Conservation (phyloP, 306 rosid species). For the Vigna trinervia region DNA sequence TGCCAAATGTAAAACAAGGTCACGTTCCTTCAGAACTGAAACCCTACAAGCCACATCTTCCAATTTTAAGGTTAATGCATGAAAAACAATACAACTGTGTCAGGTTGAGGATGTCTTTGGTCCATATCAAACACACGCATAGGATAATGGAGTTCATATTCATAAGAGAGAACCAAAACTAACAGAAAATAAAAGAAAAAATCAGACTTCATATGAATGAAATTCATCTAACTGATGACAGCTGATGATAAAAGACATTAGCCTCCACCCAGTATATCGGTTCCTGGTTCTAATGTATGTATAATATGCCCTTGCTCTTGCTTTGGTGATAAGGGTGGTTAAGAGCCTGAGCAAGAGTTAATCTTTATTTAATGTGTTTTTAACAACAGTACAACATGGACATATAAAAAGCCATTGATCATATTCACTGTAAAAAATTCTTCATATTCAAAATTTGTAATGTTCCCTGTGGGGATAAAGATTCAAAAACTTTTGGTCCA, state of each 20-base stretch:
- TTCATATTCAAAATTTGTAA: too few species aligned
- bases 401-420: not conserved
- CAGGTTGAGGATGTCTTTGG: not conserved
- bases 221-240: conserved; percentile 1
- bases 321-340: too few species aligned
- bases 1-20: conserved; percentile 3
- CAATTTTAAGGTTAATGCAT: conserved; percentile 11
- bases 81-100: not conserved
- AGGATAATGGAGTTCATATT: conserved; percentile 12
- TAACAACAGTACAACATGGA: not conserved
- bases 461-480: too few species aligned
- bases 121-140: not conserved
- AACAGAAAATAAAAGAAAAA: not conserved
- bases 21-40: conserved; percentile 37
- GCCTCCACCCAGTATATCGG: not conserved
- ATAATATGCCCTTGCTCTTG: too few species aligned
- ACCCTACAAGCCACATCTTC: conserved; percentile 20
- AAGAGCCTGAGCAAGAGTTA: too few species aligned
- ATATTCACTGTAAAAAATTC: not conserved
- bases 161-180: conserved; percentile 2
- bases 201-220: not conserved
- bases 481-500: not conserved
- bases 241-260: not conserved
- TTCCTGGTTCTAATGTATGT: not conserved
- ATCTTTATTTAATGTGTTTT: not conserved